A percentile compares a stretch with the other conserved stretches of the same genome.
phyloP scores from a whole-genome alignment of 805 yeast genomes.

The Alloascoidea africana region DNA sequence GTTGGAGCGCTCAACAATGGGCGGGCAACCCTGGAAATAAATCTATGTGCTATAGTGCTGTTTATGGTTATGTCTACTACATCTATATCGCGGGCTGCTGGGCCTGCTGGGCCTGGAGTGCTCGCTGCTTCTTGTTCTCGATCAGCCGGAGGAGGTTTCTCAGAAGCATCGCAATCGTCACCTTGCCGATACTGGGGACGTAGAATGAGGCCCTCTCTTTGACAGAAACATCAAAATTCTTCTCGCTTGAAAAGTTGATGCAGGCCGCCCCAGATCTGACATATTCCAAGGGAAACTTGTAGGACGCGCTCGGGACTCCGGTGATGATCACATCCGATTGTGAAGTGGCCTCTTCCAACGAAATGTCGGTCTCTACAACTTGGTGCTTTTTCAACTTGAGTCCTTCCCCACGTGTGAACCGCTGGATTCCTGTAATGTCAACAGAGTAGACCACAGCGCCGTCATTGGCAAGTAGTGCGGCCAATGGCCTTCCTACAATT shows the following conservation, averaged over 20 bases:
- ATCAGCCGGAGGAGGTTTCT: conserved; percentile 77
- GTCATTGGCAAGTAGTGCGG: conserved; percentile 90
- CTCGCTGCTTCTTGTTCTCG: conserved; percentile 34
- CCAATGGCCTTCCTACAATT: conserved; percentile 94
- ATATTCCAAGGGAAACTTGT: conserved; percentile 74
- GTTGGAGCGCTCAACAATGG: too few relatives aligned
- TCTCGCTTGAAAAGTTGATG: conserved; percentile 78
- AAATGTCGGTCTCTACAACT: conserved; percentile 39
- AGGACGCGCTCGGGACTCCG: conserved; percentile 77
- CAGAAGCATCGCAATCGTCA: conserved; percentile 86
- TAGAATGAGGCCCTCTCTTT: conserved; percentile 80
- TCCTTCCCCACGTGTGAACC: conserved; percentile 90
- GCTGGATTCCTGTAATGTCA: conserved; percentile 76
- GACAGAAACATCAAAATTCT: conserved; percentile 74
- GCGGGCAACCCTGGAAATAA: background rate
- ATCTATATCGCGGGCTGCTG: background rate
- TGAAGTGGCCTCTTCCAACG: conserved; percentile 50
- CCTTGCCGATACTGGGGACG: conserved; percentile 94
- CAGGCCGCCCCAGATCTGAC: conserved; percentile 82
- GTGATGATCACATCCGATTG: conserved; percentile 87
- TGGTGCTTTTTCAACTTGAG: conserved; percentile 68
- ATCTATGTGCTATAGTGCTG: background rate
- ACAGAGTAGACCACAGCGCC: conserved; percentile 94
- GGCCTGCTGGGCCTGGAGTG: conserved; percentile 3
- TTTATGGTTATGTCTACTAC: background rate